A percentile compares a stretch with the other conserved stretches of the same genome.
phyloP scores from a whole-genome alignment of 768 basidiomycete species.

The Mycena pura region DNA sequence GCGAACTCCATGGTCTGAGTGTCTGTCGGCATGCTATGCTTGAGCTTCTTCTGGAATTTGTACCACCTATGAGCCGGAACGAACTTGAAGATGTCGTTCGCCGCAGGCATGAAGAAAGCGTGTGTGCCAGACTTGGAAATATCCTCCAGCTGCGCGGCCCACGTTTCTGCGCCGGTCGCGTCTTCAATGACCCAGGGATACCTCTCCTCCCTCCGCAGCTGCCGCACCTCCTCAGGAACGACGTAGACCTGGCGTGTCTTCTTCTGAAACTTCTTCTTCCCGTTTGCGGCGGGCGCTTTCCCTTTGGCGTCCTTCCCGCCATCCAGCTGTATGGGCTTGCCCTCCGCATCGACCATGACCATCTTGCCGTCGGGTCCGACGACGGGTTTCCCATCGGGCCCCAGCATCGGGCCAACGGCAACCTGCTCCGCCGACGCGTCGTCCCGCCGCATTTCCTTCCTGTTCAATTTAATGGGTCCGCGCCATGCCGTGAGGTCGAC shows the following conservation, averaged over 20 bases:
- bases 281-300: conserved; percentile 47
- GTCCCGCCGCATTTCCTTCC: conserved; percentile 77
- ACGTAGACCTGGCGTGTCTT: conserved; percentile 85
- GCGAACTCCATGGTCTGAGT: conserved; percentile 73
- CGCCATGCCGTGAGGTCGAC: conserved; percentile 75
- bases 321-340: conserved; percentile 64
- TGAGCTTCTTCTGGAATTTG: conserved; percentile 88
- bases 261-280: conserved; percentile 81
- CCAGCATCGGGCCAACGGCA: conserved; percentile 77
- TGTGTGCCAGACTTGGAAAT: conserved; percentile 71
- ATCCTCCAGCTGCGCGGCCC: conserved; percentile 87
- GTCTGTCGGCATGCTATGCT: conserved; percentile 71
- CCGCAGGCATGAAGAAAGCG: conserved; percentile 85
- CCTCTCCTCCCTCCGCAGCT: conserved; percentile 83
- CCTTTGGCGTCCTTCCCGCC: conserved; percentile 45
- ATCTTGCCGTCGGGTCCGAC: conserved; percentile 76
- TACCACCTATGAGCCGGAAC: conserved; percentile 91
- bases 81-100: conserved; percentile 84
- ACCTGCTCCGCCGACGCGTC: conserved; percentile 47
- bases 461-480: conserved; percentile 83
- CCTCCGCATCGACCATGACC: conserved; percentile 85
- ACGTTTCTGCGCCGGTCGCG: conserved; percentile 69
- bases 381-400: conserved; percentile 84
- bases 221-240: conserved; percentile 77
- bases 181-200: conserved; percentile 96